Base-by-base conservation (phyloP, 192 early-diverging fungal genomes). In the Chytriomyces sp. region DNA sequence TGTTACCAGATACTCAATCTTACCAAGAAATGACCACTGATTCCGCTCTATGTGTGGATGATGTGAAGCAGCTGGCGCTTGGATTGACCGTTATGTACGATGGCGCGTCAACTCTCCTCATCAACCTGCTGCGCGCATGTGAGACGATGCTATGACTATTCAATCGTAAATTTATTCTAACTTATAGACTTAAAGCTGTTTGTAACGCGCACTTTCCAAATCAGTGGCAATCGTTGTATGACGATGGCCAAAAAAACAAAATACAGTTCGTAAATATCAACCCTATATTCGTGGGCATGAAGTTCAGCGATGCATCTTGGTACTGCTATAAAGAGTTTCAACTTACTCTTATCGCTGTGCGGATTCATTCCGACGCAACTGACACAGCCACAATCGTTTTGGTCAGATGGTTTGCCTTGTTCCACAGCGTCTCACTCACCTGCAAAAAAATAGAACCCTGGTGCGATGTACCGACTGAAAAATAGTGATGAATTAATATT, bases 211-310 rank as follows among this genome's bases (percentile, higher is more conserved):
- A 49, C 14, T 49, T 49, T 49, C 57, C 14, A 19, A 64, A 32
- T 90, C 81, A 85, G 0, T 92, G 90, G 90, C 75, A 85, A 58
- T 85, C 88, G 5, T 87, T 89, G 49, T 92, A 90, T 61, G 88
- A 76, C 31, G 90, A 91, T 62, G 89, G 89, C 0, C 83, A 79
- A 3, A 85, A 85, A 38, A 91, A 91, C 64, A 88, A 92, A 66
- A 65, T 91, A 2, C 90, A 89, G 61, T 76, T 77, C 4, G 74
- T 74, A 32, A 72, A 77, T 1, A 73, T 87, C n/a, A 83, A 86
- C 40, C 60, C 78, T 3, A 71, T 81, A 26, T 85, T 92, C 54
- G 78, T 83, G n/a, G 89, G 89, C 2, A 70, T 82, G 49, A 73
- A 76, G 26, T 92, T 92, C 73, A 76, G 78, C 14, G 81, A 85